Evolutionary conservation across 1,139 yeast species (phyloP), one percentile per base, ranked within the genome.

Genomic region (Blastobotrys elegans): DNA sequence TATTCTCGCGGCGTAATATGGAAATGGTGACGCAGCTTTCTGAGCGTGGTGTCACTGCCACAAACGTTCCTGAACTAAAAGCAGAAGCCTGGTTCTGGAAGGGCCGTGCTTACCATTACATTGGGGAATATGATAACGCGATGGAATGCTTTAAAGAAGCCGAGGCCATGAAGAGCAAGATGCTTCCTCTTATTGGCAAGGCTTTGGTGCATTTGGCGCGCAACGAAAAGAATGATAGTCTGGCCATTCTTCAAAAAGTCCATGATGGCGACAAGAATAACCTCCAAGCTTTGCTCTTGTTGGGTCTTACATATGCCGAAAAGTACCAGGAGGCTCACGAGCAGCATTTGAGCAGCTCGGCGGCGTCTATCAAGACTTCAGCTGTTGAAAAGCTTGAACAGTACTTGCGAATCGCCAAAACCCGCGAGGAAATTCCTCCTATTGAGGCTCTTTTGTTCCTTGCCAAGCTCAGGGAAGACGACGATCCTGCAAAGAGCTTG

Each of bases 11-110:
- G 57, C 76, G 74, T 27, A 76, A 85, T 17, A 77, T 73, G 58
- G 78, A 75, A 1, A 61, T 70, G 2, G 92, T 85, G 1, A 72
- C 77, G 50, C 74, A 74, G 47, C 72, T 89, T 21, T 72, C 84
- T 43, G 71, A 75, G 26, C 71, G 73, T 36, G 80, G 83, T 16
- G 64, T 79, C 10, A 56, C 66, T 4, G 61, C 66, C 21, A 67
- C 74, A 0, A 68, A 69, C 18, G 61, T 69, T 24, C 66, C 73
- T 2, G 54, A 64, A 6, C 69, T 85, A 2, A 69, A 77, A 41
- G 82, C 95, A n/a, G 95, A 86, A 56, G 84, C 92, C 18, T 72
- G 83, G 27, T 84, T 85, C 55, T 89, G 97, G 96, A 73, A 82
- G 55, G 97, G 88, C 13, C 77, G 97, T 62, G 82, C 86, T 16